Conservation (phyloP, 2,329 filamentous ascomycete species). For the Scortechinia acanthostroma region DNA sequence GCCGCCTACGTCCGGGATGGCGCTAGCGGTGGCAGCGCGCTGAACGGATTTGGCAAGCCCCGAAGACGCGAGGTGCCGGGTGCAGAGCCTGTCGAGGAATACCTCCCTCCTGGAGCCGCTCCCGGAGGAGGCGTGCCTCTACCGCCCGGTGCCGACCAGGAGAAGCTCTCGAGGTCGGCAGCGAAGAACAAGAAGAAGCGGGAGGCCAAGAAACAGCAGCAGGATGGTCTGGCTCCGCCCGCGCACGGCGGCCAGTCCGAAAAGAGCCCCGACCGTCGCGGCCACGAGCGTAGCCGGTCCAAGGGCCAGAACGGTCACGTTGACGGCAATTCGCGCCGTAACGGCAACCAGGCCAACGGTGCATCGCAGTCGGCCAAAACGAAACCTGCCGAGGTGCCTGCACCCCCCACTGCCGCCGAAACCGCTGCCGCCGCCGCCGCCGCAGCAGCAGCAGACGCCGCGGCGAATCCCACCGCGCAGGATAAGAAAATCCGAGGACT, state of each 20-base stretch:
- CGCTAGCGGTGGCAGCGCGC: constrained; percentile 23
- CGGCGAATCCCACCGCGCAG: neutral
- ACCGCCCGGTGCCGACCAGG: constrained; percentile 32
- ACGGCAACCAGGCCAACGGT: constrained; percentile 15
- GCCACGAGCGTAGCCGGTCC: constrained; percentile 39
- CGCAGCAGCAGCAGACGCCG: constrained; percentile 50
- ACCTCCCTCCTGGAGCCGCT: constrained; percentile 47
- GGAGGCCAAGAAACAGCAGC: constrained; percentile 78
- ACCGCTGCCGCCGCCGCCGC: constrained; percentile 37
- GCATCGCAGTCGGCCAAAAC: constrained; percentile 15
- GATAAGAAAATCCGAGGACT: constrained; percentile 92
- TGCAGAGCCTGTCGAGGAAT: constrained; percentile 46
- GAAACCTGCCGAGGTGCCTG: constrained; percentile 19
- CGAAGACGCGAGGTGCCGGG: constrained; percentile 65
- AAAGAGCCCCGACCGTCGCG: constrained; percentile 32
- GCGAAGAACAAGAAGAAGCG: constrained; percentile 99
- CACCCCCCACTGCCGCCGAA: constrained; percentile 30
- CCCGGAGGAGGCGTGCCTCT: constrained; percentile 37
- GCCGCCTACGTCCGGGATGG: constrained; percentile 69
- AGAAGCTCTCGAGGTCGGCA: constrained; percentile 73
- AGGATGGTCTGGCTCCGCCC: constrained; percentile 53
- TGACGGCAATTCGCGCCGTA: too few species aligned
- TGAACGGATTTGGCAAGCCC: constrained; percentile 67
- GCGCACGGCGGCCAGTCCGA: constrained; percentile 42
- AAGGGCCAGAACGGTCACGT: constrained; percentile 35